Evolutionary conservation across 2,329 filamentous ascomycete genomes (phyloP).

Genomic region (Alternaria incomplexa): DNA sequence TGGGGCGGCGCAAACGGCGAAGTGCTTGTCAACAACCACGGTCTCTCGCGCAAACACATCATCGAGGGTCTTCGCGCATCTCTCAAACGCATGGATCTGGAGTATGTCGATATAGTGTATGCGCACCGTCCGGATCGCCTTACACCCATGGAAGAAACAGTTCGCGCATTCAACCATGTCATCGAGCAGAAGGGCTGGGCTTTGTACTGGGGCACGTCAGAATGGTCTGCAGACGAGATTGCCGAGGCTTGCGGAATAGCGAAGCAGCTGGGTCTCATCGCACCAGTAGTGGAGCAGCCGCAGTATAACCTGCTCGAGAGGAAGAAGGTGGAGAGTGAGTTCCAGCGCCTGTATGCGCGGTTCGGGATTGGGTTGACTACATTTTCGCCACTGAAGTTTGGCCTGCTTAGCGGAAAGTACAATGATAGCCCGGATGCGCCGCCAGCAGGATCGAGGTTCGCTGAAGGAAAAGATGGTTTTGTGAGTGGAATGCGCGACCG

Average conservation of each 20-base stretch:
- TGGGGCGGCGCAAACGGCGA: constrained; percentile 57
- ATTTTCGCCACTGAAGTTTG: constrained; percentile 63
- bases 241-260: constrained; percentile 64
- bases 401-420: constrained; percentile 67
- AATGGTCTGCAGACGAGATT: constrained; percentile 67
- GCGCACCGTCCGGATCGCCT: constrained; percentile 72
- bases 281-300: constrained; percentile 59
- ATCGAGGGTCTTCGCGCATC: constrained; percentile 69
- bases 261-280: constrained; percentile 65
- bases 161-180: constrained; percentile 74
- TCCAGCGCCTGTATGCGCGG: constrained; percentile 60
- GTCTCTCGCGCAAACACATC: constrained; percentile 73
- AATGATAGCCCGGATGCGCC: constrained; percentile 61
- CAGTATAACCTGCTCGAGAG: constrained; percentile 66
- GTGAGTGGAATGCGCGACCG: constrained; percentile 54
- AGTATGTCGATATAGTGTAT: constrained; percentile 73
- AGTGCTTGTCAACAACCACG: constrained; percentile 67
- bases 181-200: constrained; percentile 70
- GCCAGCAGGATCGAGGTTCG: constrained; percentile 64
- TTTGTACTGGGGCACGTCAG: constrained; percentile 69
- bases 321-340: constrained; percentile 65
- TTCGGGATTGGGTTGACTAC: constrained; percentile 62
- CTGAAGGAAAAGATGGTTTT: constrained; percentile 63
- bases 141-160: constrained; percentile 74
- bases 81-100: constrained; percentile 63